Evolutionary conservation across 2,329 filamentous ascomycete species (phyloP).

Genomic region (Aspergillus pseudoterreus): DNA sequence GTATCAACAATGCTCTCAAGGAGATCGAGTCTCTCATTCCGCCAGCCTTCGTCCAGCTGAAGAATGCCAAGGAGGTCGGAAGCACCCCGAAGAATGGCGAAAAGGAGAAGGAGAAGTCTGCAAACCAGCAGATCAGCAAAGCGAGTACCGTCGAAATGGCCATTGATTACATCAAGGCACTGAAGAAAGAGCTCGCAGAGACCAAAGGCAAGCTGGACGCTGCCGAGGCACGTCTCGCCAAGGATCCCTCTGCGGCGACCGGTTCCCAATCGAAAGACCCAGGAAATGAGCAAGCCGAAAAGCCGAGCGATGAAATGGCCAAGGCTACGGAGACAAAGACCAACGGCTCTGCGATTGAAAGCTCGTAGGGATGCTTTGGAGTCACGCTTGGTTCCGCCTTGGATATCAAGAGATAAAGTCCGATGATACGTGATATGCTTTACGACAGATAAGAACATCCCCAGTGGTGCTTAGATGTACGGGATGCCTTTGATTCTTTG

Average conservation of each 20-base stretch:
- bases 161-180: constrained; percentile 86
- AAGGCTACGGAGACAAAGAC: background rate
- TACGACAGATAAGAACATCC: constrained; percentile 2
- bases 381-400: background rate
- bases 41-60: constrained; percentile 42
- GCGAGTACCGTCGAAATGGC: constrained; percentile 96
- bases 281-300: constrained; percentile 3
- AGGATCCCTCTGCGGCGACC: background rate
- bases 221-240: constrained; percentile 59
- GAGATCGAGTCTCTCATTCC: constrained; percentile 89
- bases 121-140: constrained; percentile 72
- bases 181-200: constrained; percentile 69
- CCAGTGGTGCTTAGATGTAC: background rate
- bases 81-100: constrained; percentile 35
- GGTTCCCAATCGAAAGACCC: background rate
- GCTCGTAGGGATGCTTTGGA: background rate
- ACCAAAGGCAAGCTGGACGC: constrained; percentile 61
- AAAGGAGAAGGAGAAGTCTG: constrained; percentile 48
- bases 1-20: constrained; percentile 89
- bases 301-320: background rate
- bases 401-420: background rate
- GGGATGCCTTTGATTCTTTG: background rate
- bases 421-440: constrained; percentile 9
- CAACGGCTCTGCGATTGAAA: background rate
- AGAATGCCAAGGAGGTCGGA: constrained; percentile 37